phyloP scores from a whole-genome alignment of 345 rosid genomes.

The Mallotus nudiflorus region DNA sequence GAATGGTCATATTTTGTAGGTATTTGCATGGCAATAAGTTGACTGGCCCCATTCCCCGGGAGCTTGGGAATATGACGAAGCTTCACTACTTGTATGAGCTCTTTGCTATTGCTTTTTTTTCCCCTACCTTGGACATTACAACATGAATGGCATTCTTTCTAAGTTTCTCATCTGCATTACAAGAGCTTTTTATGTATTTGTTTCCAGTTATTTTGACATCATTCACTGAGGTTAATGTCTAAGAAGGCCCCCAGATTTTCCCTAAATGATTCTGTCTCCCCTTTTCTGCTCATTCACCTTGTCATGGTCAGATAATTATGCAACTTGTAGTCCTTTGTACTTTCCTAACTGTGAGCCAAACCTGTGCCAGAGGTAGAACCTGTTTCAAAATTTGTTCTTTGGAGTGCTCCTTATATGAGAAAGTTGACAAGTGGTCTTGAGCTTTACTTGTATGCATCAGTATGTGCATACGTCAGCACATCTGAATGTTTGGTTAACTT shows the following conservation, averaged over 20 bases:
- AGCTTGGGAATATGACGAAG: conserved; percentile 95
- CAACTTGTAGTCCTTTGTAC: background rate
- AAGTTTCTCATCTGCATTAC: no score
- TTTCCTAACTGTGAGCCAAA: no score
- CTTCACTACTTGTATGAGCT: conserved; percentile 82
- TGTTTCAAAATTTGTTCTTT: no score
- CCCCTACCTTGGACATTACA: background rate
- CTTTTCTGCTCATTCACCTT: background rate
- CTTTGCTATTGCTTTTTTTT: background rate
- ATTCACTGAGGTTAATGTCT: background rate
- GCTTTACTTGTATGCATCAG: no score
- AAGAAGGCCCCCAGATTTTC: background rate
- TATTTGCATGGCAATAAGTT: conserved; percentile 83
- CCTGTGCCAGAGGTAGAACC: no score
- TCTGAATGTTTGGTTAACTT: background rate
- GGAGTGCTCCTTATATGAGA: no score
- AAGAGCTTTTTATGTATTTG: background rate
- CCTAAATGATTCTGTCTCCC: background rate
- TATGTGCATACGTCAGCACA: no score
- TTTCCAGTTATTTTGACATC: no score
- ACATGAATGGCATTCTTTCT: no score
- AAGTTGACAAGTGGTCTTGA: no score
- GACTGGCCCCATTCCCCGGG: conserved; percentile 82
- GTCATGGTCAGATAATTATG: background rate
- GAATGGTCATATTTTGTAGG: conserved; percentile 38